Conservation (phyloP, 441 rosid species). For the Adansonia rubrostipa region DNA sequence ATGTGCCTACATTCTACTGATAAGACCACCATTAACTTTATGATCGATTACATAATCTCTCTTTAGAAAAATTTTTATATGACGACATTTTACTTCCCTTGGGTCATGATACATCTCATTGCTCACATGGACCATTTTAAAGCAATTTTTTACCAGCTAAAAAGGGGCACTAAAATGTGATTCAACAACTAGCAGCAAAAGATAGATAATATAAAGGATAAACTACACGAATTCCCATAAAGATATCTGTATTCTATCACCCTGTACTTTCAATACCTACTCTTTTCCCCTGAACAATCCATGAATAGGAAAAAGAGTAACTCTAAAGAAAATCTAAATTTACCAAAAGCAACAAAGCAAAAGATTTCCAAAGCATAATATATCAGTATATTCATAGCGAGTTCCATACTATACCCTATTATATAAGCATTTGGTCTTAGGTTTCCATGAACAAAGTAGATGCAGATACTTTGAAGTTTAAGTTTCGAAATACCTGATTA, state of each 20-base stretch:
- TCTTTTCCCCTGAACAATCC: background rate
- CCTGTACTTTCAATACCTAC: background rate
- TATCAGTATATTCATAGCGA: background rate
- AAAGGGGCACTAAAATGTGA: background rate
- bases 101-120: background rate
- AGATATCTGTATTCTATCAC: background rate
- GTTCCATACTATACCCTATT: background rate
- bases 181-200: background rate
- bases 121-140: background rate
- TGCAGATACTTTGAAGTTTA: constrained; percentile 15
- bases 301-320: background rate
- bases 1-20: background rate
- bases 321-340: background rate
- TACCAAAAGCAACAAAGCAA: background rate
- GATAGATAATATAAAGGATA: background rate
- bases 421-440: constrained; percentile 7
- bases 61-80: background rate
- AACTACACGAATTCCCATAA: background rate
- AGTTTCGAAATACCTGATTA: constrained; percentile 57
- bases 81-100: background rate
- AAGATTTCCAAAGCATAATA: background rate
- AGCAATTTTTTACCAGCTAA: background rate
- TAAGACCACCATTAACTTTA: background rate
- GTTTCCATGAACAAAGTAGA: constrained; percentile 19
- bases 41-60: background rate